phyloP scores from a whole-genome alignment of 2,329 filamentous ascomycete genomes.

The Neonectria magnoliae region DNA sequence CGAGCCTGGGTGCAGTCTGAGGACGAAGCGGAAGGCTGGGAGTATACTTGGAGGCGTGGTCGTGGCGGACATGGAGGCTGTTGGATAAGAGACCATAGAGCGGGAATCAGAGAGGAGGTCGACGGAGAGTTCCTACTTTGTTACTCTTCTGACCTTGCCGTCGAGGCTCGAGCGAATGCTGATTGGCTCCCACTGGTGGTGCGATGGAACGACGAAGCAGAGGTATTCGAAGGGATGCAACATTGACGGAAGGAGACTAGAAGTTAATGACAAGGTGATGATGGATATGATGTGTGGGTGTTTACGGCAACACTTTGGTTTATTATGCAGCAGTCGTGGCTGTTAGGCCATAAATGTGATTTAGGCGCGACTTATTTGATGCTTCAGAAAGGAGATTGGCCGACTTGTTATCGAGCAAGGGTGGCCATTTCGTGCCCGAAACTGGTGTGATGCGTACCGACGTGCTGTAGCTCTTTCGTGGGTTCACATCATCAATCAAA shows the following conservation, averaged over 20 bases:
- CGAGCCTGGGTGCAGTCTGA: neutral
- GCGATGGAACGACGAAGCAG: neutral
- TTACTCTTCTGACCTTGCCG: no score
- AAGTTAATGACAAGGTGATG: neutral
- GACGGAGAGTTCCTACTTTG: no score
- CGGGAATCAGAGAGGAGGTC: no score
- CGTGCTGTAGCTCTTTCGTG: no score
- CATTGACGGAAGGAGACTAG: neutral
- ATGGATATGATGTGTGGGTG: neutral
- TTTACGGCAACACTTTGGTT: neutral
- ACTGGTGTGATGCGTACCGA: neutral
- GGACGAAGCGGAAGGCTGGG: neutral
- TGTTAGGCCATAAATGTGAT: neutral
- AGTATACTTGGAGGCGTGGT: slow-evolving; percentile 1
- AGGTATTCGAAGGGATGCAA: neutral
- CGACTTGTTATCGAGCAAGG: neutral
- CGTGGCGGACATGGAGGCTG: neutral
- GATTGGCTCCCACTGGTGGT: neutral
- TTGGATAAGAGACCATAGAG: no score
- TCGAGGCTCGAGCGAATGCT: no score
- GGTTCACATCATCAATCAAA: no score
- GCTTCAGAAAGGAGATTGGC: neutral
- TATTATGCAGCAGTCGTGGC: neutral
- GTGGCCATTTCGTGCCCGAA: neutral
- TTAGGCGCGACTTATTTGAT: no score